A percentile compares a stretch with the other conserved stretches of the same genome.
Evolutionary conservation across 257 asterid genomes (phyloP).

Genomic region (Anisodus acutangulus): DNA sequence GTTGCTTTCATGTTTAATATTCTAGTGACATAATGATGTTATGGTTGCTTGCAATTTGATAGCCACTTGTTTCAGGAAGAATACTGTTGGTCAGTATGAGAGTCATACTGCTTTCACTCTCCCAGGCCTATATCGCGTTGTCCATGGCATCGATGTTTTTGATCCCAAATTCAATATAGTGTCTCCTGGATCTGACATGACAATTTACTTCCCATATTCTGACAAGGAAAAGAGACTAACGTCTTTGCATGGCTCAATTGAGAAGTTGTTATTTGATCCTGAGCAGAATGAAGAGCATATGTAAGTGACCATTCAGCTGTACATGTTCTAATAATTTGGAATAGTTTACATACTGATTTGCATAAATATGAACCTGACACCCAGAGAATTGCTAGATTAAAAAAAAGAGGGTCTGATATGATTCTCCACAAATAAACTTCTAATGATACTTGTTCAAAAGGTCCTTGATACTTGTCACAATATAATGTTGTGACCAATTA

Average conservation of each 20-base stretch:
- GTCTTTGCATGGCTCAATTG: conserved; percentile 71
- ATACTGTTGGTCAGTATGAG: conserved; percentile 94
- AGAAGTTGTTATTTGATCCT: conserved; percentile 73
- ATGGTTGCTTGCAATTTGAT: conserved; percentile 11
- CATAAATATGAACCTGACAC: neutral
- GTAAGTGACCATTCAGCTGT: conserved; percentile 48
- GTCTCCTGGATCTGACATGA: conserved; percentile 94
- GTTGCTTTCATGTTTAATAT: neutral
- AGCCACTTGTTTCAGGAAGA: conserved; percentile 59
- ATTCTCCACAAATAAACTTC: neutral
- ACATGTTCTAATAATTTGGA: neutral
- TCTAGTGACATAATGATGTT: neutral
- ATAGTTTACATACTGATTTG: neutral
- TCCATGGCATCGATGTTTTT: conserved; percentile 94
- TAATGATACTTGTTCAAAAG: neutral
- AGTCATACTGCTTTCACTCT: conserved; percentile 87
- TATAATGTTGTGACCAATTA: too few species aligned
- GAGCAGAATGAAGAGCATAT: conserved; percentile 80
- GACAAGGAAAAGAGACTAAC: conserved; percentile 75
- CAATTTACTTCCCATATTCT: conserved; percentile 78
- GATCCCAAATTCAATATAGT: conserved; percentile 99
- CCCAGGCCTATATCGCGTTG: conserved; percentile 91
- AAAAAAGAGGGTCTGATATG: neutral
- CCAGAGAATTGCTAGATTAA: neutral
- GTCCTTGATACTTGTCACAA: neutral